Conservation (phyloP, 352 stramenopile genomes). For the Ophiocytium majus region DNA sequence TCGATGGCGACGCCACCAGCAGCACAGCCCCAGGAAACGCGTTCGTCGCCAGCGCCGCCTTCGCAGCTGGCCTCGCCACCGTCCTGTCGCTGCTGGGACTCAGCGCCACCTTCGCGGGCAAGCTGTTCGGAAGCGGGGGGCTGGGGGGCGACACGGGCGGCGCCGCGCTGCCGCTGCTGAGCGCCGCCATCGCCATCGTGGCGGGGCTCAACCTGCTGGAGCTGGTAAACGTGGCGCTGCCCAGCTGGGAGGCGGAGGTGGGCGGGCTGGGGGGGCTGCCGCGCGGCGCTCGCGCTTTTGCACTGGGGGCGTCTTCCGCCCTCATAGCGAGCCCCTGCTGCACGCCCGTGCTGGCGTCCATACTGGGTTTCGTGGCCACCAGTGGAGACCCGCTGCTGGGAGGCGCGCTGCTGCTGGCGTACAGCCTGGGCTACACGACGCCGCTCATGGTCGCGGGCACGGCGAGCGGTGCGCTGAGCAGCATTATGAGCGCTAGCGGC, state of each 20-base stretch:
- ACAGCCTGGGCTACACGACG: slow-evolving; percentile 55
- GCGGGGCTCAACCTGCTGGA: slow-evolving; percentile 57
- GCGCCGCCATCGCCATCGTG: slow-evolving; percentile 43
- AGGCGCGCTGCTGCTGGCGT: slow-evolving; percentile 47
- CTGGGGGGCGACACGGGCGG: slow-evolving; percentile 23
- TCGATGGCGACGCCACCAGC: background rate
- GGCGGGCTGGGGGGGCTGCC: slow-evolving; percentile 42
- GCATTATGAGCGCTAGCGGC: slow-evolving; percentile 47
- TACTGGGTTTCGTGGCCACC: slow-evolving; percentile 55
- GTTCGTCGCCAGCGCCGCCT: slow-evolving; percentile 38
- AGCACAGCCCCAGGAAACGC: too few species aligned
- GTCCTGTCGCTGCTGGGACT: slow-evolving; percentile 55
- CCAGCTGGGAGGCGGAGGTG: slow-evolving; percentile 50
- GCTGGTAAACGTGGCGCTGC: slow-evolving; percentile 45
- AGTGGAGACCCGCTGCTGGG: slow-evolving; percentile 46
- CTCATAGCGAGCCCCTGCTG: slow-evolving; percentile 55
- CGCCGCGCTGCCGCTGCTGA: slow-evolving; percentile 41
- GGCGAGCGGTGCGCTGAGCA: slow-evolving; percentile 42
- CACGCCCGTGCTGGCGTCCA: slow-evolving; percentile 55
- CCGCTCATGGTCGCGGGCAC: slow-evolving; percentile 53
- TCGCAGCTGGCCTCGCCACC: slow-evolving; percentile 44
- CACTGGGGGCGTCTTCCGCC: slow-evolving; percentile 54
- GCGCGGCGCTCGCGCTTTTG: slow-evolving; percentile 33
- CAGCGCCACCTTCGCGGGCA: slow-evolving; percentile 56
- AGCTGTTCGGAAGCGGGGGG: slow-evolving; percentile 43